These are phyloP conservation scores for Rheum nobile DNA, from an alignment of 148 eudicot species.

Conservation along the genomic window DNA sequence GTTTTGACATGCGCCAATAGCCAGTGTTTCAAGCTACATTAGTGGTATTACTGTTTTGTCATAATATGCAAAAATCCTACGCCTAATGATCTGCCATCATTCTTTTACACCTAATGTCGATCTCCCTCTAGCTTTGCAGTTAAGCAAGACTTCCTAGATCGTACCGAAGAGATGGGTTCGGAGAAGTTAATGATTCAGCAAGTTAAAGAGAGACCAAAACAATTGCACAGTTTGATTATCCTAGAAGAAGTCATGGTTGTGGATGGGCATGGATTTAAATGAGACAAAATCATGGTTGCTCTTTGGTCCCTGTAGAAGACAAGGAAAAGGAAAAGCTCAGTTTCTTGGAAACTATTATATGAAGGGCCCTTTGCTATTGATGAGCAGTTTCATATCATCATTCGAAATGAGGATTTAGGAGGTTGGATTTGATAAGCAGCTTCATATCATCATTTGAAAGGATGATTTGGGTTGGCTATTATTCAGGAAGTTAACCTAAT, in stretches of 20 bases:
- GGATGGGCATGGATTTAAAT: neutral
- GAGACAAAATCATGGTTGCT: neutral
- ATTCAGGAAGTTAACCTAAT: neutral
- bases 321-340: neutral
- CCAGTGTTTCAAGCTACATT: neutral
- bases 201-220: neutral
- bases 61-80: neutral
- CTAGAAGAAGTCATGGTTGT: neutral
- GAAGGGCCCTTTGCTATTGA: neutral
- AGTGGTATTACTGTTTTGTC: neutral
- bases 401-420: neutral
- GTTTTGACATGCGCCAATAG: neutral
- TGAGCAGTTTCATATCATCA: neutral
- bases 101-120: neutral
- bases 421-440: neutral
- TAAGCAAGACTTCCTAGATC: neutral
- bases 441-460: neutral
- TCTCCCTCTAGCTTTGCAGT: neutral
- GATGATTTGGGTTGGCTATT: neutral
- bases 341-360: neutral
- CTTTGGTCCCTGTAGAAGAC: neutral
- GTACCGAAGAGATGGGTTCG: neutral
- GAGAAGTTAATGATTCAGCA: neutral
- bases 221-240: neutral
- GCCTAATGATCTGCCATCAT: neutral